Evolutionary conservation across 495 filamentous ascomycete species (phyloP).

Genomic region (Tuber borchii): DNA sequence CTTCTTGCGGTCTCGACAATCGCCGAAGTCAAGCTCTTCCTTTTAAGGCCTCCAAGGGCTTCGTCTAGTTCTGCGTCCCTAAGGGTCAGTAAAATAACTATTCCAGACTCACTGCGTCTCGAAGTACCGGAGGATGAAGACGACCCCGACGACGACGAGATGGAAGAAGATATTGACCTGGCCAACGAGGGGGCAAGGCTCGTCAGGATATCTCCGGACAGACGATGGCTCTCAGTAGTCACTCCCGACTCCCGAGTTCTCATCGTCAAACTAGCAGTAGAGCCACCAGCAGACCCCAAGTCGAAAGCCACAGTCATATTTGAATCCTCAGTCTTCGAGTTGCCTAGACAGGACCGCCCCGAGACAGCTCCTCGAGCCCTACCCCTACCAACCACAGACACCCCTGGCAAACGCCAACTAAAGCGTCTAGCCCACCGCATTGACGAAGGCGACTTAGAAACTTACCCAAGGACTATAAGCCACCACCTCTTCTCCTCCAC

Average conservation of each 20-base stretch:
- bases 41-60: constrained; percentile 46
- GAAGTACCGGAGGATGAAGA: constrained; percentile 17
- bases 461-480: constrained; percentile 69
- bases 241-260: constrained; percentile 96
- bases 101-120: constrained; percentile 47
- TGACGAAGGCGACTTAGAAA: constrained; percentile 61
- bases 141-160: constrained; percentile 24
- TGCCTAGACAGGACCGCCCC: constrained; percentile 41
- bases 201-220: constrained; percentile 64
- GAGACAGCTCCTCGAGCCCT: constrained; percentile 47
- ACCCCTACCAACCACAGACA: constrained; percentile 28
- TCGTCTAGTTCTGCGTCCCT: constrained; percentile 49
- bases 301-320: constrained; percentile 51
- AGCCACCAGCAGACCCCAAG: constrained; percentile 51
- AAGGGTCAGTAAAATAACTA: constrained; percentile 61
- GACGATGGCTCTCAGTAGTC: constrained; percentile 78
- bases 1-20: constrained; percentile 71
- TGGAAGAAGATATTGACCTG: constrained; percentile 34
- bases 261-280: constrained; percentile 69
- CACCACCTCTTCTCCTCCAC: constrained; percentile 73
- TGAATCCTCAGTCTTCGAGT: constrained; percentile 44
- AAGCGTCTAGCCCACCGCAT: constrained; percentile 20
- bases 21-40: constrained; percentile 72
- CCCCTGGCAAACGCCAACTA: constrained; percentile 13
- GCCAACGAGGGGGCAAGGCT: constrained; percentile 58